These are phyloP conservation scores for Aspergillus caelatus DNA, from an alignment of 2,329 filamentous ascomycete genomes.

Conservation along the genomic window DNA sequence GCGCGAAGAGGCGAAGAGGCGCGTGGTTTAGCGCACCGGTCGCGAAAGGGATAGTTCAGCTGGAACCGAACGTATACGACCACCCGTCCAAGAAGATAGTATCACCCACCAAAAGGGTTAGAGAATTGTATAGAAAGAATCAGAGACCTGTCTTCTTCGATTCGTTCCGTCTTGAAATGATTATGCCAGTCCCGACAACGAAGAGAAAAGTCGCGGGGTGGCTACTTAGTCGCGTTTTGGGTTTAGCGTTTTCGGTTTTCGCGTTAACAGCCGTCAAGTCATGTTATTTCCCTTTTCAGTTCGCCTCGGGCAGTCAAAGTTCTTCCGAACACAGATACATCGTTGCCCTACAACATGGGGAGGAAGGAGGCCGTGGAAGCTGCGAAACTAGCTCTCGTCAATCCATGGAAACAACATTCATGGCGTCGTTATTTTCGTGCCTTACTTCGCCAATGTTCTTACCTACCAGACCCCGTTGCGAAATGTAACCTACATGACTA, in stretches of 20 bases:
- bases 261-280: conserved; percentile 19
- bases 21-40: conserved; percentile 33
- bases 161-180: neutral
- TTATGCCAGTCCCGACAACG: neutral
- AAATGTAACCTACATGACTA: conserved; percentile 54
- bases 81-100: neutral
- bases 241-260: conserved; percentile 26
- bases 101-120: neutral
- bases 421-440: conserved; percentile 56
- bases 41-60: conserved; percentile 22
- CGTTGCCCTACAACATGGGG: neutral
- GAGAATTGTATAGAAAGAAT: neutral
- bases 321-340: neutral
- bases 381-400: neutral
- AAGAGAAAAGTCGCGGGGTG: conserved; percentile 29
- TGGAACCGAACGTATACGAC: neutral
- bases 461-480: conserved; percentile 61
- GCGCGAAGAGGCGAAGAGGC: conserved; percentile 36
- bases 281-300: conserved; percentile 23
- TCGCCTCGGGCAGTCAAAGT: neutral
- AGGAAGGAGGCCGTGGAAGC: neutral
- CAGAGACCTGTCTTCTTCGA: neutral
- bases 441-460: conserved; percentile 61
- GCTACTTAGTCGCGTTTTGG: conserved; percentile 26
- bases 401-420: conserved; percentile 11